A percentile compares a stretch with the other conserved stretches of the same genome.
phyloP scores from a whole-genome alignment of 2,329 filamentous ascomycete species.

The Pyricularia grisea region DNA sequence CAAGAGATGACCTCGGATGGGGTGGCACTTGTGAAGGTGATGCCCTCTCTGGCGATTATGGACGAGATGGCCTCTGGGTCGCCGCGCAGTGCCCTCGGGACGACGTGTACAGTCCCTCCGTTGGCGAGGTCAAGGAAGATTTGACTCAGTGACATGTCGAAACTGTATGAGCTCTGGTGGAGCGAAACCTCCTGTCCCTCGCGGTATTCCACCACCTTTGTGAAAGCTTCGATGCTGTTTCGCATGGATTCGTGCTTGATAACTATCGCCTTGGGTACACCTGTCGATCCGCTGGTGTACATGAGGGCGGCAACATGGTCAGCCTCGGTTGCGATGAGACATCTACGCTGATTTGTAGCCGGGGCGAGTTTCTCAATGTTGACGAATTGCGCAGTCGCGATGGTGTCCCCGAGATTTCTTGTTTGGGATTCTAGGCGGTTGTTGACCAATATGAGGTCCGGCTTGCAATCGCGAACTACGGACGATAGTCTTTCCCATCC shows the following conservation, averaged over 20 bases:
- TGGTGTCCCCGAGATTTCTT: constrained; percentile 11
- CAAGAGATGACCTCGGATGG: constrained; percentile 22
- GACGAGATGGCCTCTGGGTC: constrained; percentile 22
- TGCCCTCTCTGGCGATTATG: constrained; percentile 8
- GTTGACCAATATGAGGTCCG: background rate
- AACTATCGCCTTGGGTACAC: constrained; percentile 28
- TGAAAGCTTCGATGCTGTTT: constrained; percentile 17
- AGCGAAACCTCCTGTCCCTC: constrained; percentile 12
- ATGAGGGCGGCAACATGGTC: constrained; percentile 16
- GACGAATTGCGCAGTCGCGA: constrained; percentile 20
- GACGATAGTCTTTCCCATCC: background rate
- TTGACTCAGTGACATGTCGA: constrained; percentile 26
- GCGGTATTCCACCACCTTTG: constrained; percentile 7
- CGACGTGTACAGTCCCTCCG: constrained; percentile 27
- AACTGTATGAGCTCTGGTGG: constrained; percentile 20
- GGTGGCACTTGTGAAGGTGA: constrained; percentile 25
- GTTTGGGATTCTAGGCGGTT: background rate
- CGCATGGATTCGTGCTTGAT: constrained; percentile 19
- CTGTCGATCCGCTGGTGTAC: constrained; percentile 22
- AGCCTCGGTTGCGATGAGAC: background rate
- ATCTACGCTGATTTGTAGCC: constrained; percentile 19
- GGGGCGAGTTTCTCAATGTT: constrained; percentile 26
- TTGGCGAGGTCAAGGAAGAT: constrained; percentile 23
- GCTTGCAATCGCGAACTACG: background rate
- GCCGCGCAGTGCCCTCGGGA: constrained; percentile 16